Base-by-base conservation (phyloP, 1,284 basidiomycete species). In the Austropuccinia psidii region DNA sequence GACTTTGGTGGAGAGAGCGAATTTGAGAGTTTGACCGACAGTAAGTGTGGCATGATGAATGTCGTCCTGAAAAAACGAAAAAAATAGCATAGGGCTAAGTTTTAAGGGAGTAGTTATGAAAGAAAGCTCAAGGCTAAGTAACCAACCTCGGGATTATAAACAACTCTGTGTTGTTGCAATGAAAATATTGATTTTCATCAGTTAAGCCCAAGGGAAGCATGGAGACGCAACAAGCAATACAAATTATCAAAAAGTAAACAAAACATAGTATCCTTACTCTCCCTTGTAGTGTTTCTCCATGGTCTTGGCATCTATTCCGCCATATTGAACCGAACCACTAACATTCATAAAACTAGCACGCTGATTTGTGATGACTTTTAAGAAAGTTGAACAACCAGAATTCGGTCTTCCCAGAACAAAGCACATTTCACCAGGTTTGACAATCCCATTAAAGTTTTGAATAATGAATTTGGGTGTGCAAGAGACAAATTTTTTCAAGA, bases 371-470 rank as follows among this genome's bases (percentile, higher is more conserved):
- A 91, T 83, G 0, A 84, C 84, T 79, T 89, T 89, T 70, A 91
- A 85, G 45, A 91, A 83, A 0, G 89, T 89, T 24, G 84, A 86
- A 79, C 90, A 91, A 1, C 90, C 90, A 0, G 88, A 85, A 2
- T 88, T 89, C n/a, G 90, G 90, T 62, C 88, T 87, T 7, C 90
- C 90, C 4, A 92, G 83, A n/a, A 91, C 90, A 13, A 90, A 58
- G 75, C 83, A 83, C 84, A 85, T 85, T 79, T 85, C 84, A 75
- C 84, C 87, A 0, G 87, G 87, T 69, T 73, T 62, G 37, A 73
- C 70, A 49, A 64, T 64, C 37, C 70, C 70, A 47, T 73, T 73
- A 39, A 73, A 73, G 15, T 68, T 65, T 76, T 78, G 75, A 24
- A 80, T 77, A 35, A 80, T 78, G 58, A 80, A 78, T 67, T 77